Percentiles rank a stretch among this genome's conserved stretches.
Conservation (phyloP, 176 grass and related monocot species). For the Echinochloa phyllopogon region DNA sequence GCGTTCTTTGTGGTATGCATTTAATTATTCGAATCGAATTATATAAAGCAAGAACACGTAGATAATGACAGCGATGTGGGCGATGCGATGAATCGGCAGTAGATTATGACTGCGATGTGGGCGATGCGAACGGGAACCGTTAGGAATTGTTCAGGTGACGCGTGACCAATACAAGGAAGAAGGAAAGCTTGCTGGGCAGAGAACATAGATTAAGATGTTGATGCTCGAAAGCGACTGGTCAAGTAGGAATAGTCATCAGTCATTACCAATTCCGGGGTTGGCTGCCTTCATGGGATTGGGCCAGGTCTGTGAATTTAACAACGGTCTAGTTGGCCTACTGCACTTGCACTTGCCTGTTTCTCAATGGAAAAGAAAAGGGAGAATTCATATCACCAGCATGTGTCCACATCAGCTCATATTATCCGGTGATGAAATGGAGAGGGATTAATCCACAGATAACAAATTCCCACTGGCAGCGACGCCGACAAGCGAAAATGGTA, state of each 20-base stretch:
- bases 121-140: not conserved
- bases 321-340: not conserved
- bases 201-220: not conserved
- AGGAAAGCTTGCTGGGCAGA: not conserved
- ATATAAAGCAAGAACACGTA: not conserved
- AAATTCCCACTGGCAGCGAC: not conserved
- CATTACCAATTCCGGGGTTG: not conserved
- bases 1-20: not conserved
- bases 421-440: not conserved
- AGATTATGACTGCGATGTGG: not conserved
- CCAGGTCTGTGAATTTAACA: not conserved
- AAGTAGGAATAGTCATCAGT: not conserved
- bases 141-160: not conserved
- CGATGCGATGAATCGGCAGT: not conserved
- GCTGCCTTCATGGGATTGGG: conserved; percentile 18
- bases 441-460: not conserved
- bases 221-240: conserved; percentile 1
- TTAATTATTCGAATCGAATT: not conserved
- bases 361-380: not conserved
- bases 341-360: conserved; percentile 8
- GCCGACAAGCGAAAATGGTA: not conserved
- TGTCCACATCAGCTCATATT: conserved; percentile 2
- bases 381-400: conserved; percentile 11
- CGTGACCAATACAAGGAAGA: not conserved
- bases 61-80: not conserved